phyloP scores from a whole-genome alignment of 108 stramenopile genomes.

The Nannochloropsis gaditana region DNA sequence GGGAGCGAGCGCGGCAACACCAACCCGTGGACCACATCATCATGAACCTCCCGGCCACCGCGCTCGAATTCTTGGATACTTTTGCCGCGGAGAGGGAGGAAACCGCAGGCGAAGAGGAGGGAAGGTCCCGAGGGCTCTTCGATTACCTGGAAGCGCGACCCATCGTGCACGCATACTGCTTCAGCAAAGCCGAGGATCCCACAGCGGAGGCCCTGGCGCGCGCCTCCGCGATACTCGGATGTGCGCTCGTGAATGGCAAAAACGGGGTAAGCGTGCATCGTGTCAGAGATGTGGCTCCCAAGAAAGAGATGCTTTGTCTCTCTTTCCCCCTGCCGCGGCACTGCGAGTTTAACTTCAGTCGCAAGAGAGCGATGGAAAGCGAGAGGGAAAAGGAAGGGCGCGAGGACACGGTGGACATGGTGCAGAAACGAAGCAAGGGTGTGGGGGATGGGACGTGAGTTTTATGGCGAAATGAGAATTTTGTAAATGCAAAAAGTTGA shows the following conservation, averaged over 20 bases:
- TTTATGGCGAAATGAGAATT: too few species aligned
- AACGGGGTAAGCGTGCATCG: constrained; percentile 27
- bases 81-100: constrained; percentile 63
- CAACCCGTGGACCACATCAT: constrained; percentile 64
- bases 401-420: not conserved
- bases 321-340: constrained; percentile 47
- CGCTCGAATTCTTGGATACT: constrained; percentile 85
- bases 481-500: too few species aligned
- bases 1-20: constrained; percentile 25
- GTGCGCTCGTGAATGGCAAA: constrained; percentile 13
- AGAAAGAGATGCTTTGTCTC: constrained; percentile 58
- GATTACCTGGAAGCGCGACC: constrained; percentile 33
- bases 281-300: constrained; percentile 57
- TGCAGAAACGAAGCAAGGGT: not conserved
- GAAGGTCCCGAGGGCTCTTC: not conserved
- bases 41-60: constrained; percentile 88
- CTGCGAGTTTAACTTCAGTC: not conserved
- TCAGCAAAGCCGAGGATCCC: constrained; percentile 52
- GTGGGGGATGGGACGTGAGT: too few species aligned
- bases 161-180: constrained; percentile 55
- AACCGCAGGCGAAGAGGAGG: not conserved
- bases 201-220: constrained; percentile 28
- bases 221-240: constrained; percentile 24
- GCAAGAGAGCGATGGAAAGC: not conserved
- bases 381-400: not conserved